Evolutionary conservation across 1,284 basidiomycete genomes (phyloP).

Genomic region (Neonothopanus nambi): DNA sequence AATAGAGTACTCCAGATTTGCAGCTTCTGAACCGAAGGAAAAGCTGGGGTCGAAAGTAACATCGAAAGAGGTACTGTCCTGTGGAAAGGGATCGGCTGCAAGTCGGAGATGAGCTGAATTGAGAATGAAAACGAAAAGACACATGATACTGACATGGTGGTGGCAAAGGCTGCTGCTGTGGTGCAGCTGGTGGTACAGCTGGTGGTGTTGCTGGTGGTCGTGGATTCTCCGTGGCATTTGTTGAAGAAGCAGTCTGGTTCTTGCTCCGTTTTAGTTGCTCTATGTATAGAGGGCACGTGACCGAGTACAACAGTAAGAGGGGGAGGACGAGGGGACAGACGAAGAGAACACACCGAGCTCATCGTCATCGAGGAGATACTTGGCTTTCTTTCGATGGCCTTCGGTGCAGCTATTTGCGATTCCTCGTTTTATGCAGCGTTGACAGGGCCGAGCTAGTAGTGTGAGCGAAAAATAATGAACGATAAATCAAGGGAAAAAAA

Average conservation of each 20-base stretch:
- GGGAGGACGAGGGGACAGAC: slow-evolving; percentile 22
- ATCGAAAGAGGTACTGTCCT: slow-evolving; percentile 62
- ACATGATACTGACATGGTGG: slow-evolving; percentile 25
- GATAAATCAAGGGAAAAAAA: slow-evolving; percentile 20
- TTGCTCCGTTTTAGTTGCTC: slow-evolving; percentile 63
- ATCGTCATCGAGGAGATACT: slow-evolving; percentile 91
- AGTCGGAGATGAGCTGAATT: slow-evolving; percentile 17
- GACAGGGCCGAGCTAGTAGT: slow-evolving; percentile 84
- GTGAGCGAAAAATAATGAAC: slow-evolving; percentile 10
- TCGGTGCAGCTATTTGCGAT: slow-evolving; percentile 89
- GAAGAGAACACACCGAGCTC: slow-evolving; percentile 71
- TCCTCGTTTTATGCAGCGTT: slow-evolving; percentile 92
- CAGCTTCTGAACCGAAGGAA: slow-evolving; percentile 82
- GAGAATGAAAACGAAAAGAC: slow-evolving; percentile 7
- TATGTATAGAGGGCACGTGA: slow-evolving; percentile 27
- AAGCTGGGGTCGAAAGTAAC: slow-evolving; percentile 63
- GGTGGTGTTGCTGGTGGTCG: slow-evolving; percentile 10
- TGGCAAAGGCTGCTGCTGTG: slow-evolving; percentile 6
- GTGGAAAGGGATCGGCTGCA: slow-evolving; percentile 49
- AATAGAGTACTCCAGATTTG: slow-evolving; percentile 90
- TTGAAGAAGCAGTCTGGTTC: slow-evolving; percentile 22
- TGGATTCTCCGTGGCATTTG: slow-evolving; percentile 13
- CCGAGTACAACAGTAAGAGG: slow-evolving; percentile 39
- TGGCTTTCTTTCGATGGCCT: slow-evolving; percentile 96
- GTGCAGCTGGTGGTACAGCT: too few species aligned